Percentiles rank a stretch among this genome's conserved stretches.
phyloP scores from a whole-genome alignment of 2,329 filamentous ascomycete species.

The Pyrenochaeta sp. region DNA sequence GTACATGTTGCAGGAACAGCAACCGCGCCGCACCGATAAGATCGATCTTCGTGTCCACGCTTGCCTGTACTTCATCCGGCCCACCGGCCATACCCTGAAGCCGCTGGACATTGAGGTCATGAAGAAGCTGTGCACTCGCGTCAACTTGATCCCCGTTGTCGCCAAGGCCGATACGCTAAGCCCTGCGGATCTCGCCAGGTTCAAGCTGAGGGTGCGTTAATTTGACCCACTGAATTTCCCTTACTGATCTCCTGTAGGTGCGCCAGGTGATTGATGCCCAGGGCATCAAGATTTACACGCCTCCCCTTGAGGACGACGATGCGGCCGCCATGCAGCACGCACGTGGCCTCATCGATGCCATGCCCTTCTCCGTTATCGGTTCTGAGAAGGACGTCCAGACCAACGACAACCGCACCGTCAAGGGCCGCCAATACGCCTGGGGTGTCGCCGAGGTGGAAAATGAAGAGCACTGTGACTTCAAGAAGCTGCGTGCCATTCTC shows the following conservation, averaged over 20 bases:
- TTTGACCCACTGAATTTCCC: neutral
- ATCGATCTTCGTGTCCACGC: slow-evolving; percentile 99
- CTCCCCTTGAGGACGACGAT: slow-evolving; percentile 96
- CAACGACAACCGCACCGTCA: slow-evolving; percentile 92
- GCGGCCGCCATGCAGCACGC: slow-evolving; percentile 95
- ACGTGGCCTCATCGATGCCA: slow-evolving; percentile 90
- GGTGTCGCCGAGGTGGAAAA: slow-evolving; percentile 99
- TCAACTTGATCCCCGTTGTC: slow-evolving; percentile 98
- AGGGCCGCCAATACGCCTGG: slow-evolving; percentile 99
- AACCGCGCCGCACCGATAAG: slow-evolving; percentile 97
- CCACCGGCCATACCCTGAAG: slow-evolving; percentile 97
- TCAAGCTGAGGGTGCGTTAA: slow-evolving; percentile 86
- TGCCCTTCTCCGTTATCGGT: slow-evolving; percentile 98
- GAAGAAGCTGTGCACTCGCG: slow-evolving; percentile 97
- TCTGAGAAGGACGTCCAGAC: slow-evolving; percentile 99
- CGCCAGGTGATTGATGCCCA: slow-evolving; percentile 95
- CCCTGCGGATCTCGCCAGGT: slow-evolving; percentile 86
- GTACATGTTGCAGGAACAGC: slow-evolving; percentile 99
- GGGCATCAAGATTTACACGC: slow-evolving; percentile 99
- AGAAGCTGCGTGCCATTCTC: slow-evolving; percentile 98
- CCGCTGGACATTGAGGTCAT: slow-evolving; percentile 99
- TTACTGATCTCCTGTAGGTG: slow-evolving; percentile 66
- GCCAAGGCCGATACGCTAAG: slow-evolving; percentile 99
- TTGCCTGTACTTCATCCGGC: slow-evolving; percentile 98
- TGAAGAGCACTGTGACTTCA: slow-evolving; percentile 99